Base-by-base conservation (phyloP, 352 stramenopile genomes). In the Phytophthora crassamura region DNA sequence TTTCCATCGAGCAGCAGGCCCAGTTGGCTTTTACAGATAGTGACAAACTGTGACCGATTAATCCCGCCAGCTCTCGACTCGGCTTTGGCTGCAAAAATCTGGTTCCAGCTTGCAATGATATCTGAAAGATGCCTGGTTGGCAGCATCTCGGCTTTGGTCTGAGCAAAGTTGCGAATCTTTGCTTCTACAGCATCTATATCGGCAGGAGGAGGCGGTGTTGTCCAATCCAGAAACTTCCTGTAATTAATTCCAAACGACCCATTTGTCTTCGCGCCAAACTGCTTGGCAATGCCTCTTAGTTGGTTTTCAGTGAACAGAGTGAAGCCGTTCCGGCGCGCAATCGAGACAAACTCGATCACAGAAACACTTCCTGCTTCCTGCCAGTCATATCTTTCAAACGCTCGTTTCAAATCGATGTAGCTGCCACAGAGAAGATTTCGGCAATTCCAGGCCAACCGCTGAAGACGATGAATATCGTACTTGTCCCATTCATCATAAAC, bases 311-410 rank as follows among this genome's bases (percentile, higher is more conserved):
- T 78, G 6, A 89, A 74, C 0, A 89, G 25, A n/a, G 59, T 34
- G 34, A 93, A 90, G 1, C 80, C 84, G 10, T 68, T 68, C 1
- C 58, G 64, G 12, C 67, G 52, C 10, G 73, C 39, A 42, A 90
- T 60, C 9, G 69, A 34, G 7, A 75, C 53, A 61, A 93, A 93
- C 52, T 83, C 78, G 11, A 41, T 25, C 7, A 89, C 69, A 2
- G 72, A 71, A 1, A 93, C 72, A 28, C 79, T 41, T 7, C 80
- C 78, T 10, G 45, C 57, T 40, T 86, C 69, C 40, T 69, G 66
- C 85, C 85, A 93, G 50, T 91, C 85, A 51, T 80, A 91, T 15
- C 85, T 70, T 45, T 88, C 78, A 64, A 91, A 93, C 32, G 75
- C 68, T 28, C 49, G 22, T n/a, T 78, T 46, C 34, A 91, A 64